Evolutionary conservation across 2,329 filamentous ascomycete genomes (phyloP), one percentile per base, ranked within the genome.

Genomic region (Claviceps spartinae): DNA sequence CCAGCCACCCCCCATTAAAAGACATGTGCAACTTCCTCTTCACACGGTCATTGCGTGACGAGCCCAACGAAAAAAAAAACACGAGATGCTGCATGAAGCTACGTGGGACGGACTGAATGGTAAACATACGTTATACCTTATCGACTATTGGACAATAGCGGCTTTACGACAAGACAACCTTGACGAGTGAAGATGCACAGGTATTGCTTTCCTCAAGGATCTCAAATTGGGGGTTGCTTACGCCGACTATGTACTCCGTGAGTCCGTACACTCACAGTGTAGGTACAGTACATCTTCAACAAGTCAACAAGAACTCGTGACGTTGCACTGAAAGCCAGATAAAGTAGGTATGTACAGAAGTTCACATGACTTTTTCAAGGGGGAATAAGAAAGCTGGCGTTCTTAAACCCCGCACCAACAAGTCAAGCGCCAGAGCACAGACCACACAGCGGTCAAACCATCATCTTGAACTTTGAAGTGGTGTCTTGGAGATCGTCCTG

Each of bases 1-100:
- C 47, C 47, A 48, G 47, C 47, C 37, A 40, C 47, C 22, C 47
- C 22, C 16, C 34, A 47, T 22, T 20, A 34, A 46, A 5, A 46
- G 3, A 11, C 36, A 41, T 41, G 22, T 48, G 37, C 37, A 41
- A 22, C 34, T 38, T 20, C 46, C 24, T 47, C 46, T 48, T 26
- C 36, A 18, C 36, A 48, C 14, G 22, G 47, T 8, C 14, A 41
- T 13, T 5, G 22, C 40, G 47, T 41, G 16, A 30, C 37, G 11
- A 16, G 22, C 20, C 41, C 8, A 13, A 48, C 18, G 7, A 34
- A 7, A 46, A 46, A 46, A 37, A 24, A n/a, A 48, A 48, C 47
- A 48, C 47, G 47, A 48, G 47, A 41, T 48, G 37, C 9, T 41
- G 47, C 47, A 48, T 48, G 47, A 30, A 24, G 37, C 22, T 41